Evolutionary conservation across 495 filamentous ascomycete genomes (phyloP), one percentile per base, ranked within the genome.

Genomic region (Aspergillus diversus): DNA sequence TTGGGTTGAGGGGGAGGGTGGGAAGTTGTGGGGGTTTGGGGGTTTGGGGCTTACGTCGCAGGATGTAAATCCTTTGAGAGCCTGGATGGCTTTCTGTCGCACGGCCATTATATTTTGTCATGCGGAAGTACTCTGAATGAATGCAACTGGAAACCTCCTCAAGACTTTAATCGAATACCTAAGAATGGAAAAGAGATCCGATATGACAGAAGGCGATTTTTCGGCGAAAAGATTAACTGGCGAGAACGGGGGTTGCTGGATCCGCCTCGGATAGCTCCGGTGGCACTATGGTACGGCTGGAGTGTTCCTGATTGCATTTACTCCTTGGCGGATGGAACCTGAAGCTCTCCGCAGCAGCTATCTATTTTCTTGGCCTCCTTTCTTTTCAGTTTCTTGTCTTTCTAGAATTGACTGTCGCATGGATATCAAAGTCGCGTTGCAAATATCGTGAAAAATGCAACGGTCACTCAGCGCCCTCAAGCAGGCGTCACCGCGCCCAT

Each of bases 41-140:
- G n/a, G n/a, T n/a, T n/a, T n/a, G n/a, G 13, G 7, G 60, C 66
- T 61, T 55, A 72, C 69, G 53, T 72, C 69, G 48, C 69, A 72
- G 15, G 66, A 69, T 9, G 69, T 42, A 50, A 69, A 72, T 27
- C 59, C 55, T 27, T 60, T 51, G 42, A 72, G 43, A 15, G 69
- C 69, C 31, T 62, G 63, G 33, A 72, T 56, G n/a, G 61, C 48
- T 21, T 69, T 63, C 31, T 66, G 16, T 60, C 48, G 57, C n/a
- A 62, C 37, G 7, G 50, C 47, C 65, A 69, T 69, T 55, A 33
- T 47, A 21, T 46, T n/a, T 34, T 6, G 37, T 13, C 0, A 39
- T 13, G 37, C 13, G 35, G 33, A 27, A 61, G 31, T 33, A 34
- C 27, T 60, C 5, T 52, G 1, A n/a, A 13, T 21, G 0, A 5